A percentile compares a stretch with the other conserved stretches of the same genome.
Evolutionary conservation across 495 filamentous ascomycete genomes (phyloP).

Genomic region (Tuber borchii): DNA sequence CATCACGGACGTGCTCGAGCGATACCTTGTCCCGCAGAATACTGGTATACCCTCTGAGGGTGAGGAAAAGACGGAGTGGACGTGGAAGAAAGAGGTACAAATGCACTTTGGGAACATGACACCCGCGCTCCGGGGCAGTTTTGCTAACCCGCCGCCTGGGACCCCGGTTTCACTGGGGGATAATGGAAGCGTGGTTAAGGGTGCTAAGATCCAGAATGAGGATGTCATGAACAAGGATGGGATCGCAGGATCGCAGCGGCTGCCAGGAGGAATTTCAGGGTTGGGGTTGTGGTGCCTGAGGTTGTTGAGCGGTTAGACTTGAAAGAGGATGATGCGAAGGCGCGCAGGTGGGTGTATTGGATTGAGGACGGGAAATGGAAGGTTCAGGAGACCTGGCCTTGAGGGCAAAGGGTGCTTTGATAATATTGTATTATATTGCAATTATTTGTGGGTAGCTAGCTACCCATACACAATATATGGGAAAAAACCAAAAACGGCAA

Average conservation of each 20-base stretch:
- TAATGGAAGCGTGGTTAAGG: slow-evolving; percentile 50
- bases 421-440: not conserved
- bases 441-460: not conserved
- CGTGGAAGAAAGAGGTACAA: slow-evolving; percentile 68
- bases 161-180: slow-evolving; percentile 49
- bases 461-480: not conserved
- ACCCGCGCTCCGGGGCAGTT: slow-evolving; percentile 70
- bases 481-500: not conserved
- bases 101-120: slow-evolving; percentile 81
- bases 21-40: slow-evolving; percentile 10
- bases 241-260: slow-evolving; percentile 39
- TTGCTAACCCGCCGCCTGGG: slow-evolving; percentile 71
- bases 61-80: slow-evolving; percentile 48
- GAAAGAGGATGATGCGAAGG: slow-evolving; percentile 55
- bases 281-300: slow-evolving; percentile 73
- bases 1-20: slow-evolving; percentile 42
- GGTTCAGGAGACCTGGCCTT: slow-evolving; percentile 78
- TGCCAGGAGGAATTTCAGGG: slow-evolving; percentile 73
- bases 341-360: slow-evolving; percentile 58
- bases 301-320: slow-evolving; percentile 75
- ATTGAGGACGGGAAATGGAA: slow-evolving; percentile 54
- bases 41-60: slow-evolving; percentile 22
- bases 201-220: slow-evolving; percentile 59
- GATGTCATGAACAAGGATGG: slow-evolving; percentile 52
- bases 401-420: not conserved